Conservation (phyloP, 495 filamentous ascomycete species). For the Letharia lupina region DNA sequence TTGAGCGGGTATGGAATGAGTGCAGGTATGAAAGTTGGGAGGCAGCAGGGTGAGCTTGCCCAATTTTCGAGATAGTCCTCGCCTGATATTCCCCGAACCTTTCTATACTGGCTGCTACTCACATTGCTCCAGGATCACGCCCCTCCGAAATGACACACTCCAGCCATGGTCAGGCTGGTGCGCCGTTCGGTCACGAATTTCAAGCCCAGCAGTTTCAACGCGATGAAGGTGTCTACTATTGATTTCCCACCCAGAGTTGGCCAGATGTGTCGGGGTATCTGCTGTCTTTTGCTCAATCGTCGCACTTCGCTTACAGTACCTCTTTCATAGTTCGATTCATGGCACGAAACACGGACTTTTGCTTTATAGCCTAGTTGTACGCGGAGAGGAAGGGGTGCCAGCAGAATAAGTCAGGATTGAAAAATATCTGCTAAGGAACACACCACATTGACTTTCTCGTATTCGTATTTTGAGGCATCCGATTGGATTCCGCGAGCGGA, state of each 20-base stretch:
- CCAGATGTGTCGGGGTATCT: not conserved
- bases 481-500: not conserved
- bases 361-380: not conserved
- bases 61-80: not conserved
- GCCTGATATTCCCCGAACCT: not conserved
- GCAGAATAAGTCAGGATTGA: not conserved
- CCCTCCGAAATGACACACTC: no score
- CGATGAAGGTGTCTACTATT: constrained; percentile 10
- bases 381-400: not conserved
- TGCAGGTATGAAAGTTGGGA: constrained; percentile 38
- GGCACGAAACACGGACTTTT: not conserved
- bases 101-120: not conserved
- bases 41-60: constrained; percentile 17
- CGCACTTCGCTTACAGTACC: not conserved
- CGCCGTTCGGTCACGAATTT: not conserved
- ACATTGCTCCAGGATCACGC: not conserved
- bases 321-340: not conserved
- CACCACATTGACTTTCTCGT: not conserved
- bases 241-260: not conserved
- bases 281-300: not conserved
- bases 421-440: no score
- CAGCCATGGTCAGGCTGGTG: not conserved
- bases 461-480: not conserved
- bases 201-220: constrained; percentile 4
- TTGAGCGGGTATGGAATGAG: constrained; percentile 40